These are phyloP conservation scores for Cucumis sativus DNA, from an alignment of 306 rosid species.

Conservation along the genomic window DNA sequence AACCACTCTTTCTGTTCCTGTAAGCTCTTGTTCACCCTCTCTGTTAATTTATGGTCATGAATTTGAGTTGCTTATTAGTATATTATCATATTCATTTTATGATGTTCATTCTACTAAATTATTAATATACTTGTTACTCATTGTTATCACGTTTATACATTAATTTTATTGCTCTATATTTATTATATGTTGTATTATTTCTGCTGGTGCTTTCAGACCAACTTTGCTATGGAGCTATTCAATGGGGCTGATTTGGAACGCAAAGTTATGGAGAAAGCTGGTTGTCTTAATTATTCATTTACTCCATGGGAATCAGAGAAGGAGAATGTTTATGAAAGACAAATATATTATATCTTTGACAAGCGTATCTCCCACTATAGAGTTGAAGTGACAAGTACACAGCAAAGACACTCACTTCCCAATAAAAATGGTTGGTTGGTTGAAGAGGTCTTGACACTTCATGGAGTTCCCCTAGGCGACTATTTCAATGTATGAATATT, in stretches of 20 bases:
- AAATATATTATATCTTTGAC: constrained; percentile 57
- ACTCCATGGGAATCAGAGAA: constrained; percentile 93
- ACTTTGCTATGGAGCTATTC: constrained; percentile 62
- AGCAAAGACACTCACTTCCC: constrained; percentile 38
- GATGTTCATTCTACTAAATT: too few species aligned
- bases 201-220: constrained; percentile 35
- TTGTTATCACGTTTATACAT: too few species aligned
- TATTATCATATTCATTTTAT: too few species aligned
- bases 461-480: constrained; percentile 79
- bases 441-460: constrained; percentile 84
- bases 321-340: constrained; percentile 48
- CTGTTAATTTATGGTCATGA: not conserved
- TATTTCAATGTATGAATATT: constrained; percentile 47
- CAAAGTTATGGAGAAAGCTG: constrained; percentile 69
- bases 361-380: constrained; percentile 52
- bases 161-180: too few species aligned
- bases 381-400: constrained; percentile 83
- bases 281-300: constrained; percentile 55
- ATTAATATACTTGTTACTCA: too few species aligned
- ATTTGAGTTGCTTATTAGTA: not conserved
- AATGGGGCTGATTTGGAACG: constrained; percentile 71
- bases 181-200: constrained; percentile 3
- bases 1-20: constrained; percentile 45
- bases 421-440: constrained; percentile 64
- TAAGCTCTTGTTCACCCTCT: constrained; percentile 26